Percentiles rank a stretch among this genome's conserved stretches.
Conservation (phyloP, 2,329 filamentous ascomycete species). For the Monilinia aucupariae region DNA sequence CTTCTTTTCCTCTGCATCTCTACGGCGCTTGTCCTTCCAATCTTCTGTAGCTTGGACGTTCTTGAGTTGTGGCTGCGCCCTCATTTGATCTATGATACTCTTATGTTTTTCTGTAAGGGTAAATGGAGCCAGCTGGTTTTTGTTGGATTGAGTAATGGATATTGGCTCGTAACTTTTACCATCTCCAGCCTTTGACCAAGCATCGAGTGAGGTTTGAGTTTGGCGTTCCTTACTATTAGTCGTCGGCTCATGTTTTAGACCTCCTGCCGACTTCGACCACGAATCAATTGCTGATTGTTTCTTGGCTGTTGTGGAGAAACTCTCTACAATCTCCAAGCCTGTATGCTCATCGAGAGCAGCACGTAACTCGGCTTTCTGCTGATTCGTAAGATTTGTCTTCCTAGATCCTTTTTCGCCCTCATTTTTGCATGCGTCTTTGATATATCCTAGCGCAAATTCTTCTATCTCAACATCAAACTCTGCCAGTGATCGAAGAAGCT, state of each 20-base stretch:
- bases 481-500: conserved; percentile 75
- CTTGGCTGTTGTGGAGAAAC: conserved; percentile 42
- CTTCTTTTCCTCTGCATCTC: conserved; percentile 68
- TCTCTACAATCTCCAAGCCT: conserved; percentile 46
- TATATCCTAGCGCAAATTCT: conserved; percentile 51
- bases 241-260: conserved; percentile 12
- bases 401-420: conserved; percentile 51
- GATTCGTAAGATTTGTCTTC: conserved; percentile 72
- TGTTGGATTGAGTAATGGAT: conserved; percentile 2
- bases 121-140: not conserved
- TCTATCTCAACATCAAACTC: conserved; percentile 70
- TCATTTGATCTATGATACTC: conserved; percentile 29
- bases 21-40: conserved; percentile 69
- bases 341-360: conserved; percentile 56
- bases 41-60: conserved; percentile 37
- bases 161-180: conserved; percentile 33
- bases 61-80: conserved; percentile 18
- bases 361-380: conserved; percentile 78
- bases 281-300: conserved; percentile 56
- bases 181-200: conserved; percentile 16
- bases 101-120: conserved; percentile 15
- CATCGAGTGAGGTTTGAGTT: conserved; percentile 14
- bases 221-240: conserved; percentile 10
- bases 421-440: conserved; percentile 59
- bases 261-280: conserved; percentile 51